Base-by-base conservation (phyloP, 768 basidiomycete species). In the Chlorophyllum brunneum region DNA sequence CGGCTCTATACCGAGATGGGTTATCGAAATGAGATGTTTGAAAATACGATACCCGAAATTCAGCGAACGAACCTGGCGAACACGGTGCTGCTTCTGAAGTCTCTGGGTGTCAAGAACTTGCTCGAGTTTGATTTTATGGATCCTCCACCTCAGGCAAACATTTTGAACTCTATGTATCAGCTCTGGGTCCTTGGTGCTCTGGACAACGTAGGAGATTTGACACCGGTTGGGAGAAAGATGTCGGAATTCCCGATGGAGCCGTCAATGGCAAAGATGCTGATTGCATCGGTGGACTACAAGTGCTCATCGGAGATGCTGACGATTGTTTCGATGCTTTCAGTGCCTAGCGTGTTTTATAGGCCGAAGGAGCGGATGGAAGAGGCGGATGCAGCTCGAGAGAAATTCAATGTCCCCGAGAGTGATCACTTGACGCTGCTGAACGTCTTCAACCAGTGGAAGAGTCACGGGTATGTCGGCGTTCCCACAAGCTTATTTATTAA, bases 71-170 rank as follows among this genome's bases (percentile, higher is more conserved):
- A 99, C 69, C 69, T 99, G 51, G 95, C 97, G 16, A 98, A 99
- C 62, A 99, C 95, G 0, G 97, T 98, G 0, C 70, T 98, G 18
- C 70, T 98, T 31, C 77, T 99, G 54, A 99, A 98, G 66, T 95
- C 95, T 2, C 76, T 99, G 4, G 95, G 97, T 8, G 97, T 99
- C 36, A 97, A 97, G 74, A 93, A 98, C 65, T 70, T 98, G 36
- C 78, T 99, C 18, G 95, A 99, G 69, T 99, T 98, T 63, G 95
- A 98, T 69, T 99, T 99, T 65, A 98, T 99, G 97, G 97, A 99
- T 66, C 97, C 97, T n/a, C 97, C 97, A 18, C 97, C 97, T n/a
- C 94, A 95, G 79, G 91, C 86, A 60, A 49, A 98, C 65, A 99
- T 98, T 60, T 75, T 99, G 38, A 98, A 98, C 66, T 98, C 95